phyloP scores from a whole-genome alignment of 2,329 filamentous ascomycete genomes.

The Emmonsiellopsis sp. region DNA sequence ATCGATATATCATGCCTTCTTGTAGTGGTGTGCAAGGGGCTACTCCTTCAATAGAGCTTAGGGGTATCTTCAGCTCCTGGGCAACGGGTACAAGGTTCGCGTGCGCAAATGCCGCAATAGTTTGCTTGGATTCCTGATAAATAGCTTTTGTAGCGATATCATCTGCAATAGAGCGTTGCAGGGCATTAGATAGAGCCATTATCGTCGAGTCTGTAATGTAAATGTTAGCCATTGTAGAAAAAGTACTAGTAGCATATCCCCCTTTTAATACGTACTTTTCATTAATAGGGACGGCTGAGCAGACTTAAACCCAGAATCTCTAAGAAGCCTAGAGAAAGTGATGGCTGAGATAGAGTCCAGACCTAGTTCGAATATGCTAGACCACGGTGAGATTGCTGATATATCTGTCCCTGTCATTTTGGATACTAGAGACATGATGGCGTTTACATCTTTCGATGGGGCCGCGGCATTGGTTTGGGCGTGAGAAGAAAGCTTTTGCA shows the following conservation, averaged over 20 bases:
- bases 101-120: constrained; percentile 55
- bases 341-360: constrained; percentile 82
- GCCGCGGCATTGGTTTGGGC: constrained; percentile 21
- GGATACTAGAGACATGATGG: constrained; percentile 46
- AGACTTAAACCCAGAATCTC: constrained; percentile 49
- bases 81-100: constrained; percentile 47
- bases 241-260: constrained; percentile 30
- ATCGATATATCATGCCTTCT: constrained; percentile 71
- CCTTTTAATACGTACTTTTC: constrained; percentile 35
- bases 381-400: constrained; percentile 40
- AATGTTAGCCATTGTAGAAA: constrained; percentile 30
- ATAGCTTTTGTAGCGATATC: constrained; percentile 11
- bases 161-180: constrained; percentile 8
- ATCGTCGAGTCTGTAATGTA: constrained; percentile 24
- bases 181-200: constrained; percentile 26
- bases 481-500: constrained; percentile 46
- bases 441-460: constrained; percentile 28
- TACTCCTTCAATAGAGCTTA: constrained; percentile 57
- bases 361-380: constrained; percentile 75
- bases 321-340: constrained; percentile 56
- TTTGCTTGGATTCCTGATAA: constrained; percentile 46
- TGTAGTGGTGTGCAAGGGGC: constrained; percentile 79
- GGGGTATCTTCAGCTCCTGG: constrained; percentile 41
- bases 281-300: constrained; percentile 60
- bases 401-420: constrained; percentile 41